Base-by-base conservation (phyloP, 2,329 filamentous ascomycete genomes). In the Akanthomyces lecanii region DNA sequence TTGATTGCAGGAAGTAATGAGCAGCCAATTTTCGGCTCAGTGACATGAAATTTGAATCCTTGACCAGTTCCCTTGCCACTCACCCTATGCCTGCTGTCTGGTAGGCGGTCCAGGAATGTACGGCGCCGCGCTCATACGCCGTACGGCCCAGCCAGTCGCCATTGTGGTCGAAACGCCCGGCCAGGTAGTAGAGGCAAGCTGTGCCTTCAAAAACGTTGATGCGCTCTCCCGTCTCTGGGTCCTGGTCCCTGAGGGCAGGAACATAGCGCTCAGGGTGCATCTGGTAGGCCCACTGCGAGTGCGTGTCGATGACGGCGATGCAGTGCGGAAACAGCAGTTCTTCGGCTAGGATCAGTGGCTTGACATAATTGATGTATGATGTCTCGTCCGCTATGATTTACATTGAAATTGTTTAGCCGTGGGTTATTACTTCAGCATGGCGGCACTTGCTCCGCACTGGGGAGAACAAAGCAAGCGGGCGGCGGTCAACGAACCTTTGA, bases 191-290 rank as follows among this genome's bases (percentile, higher is more conserved):
- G 16, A 77, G 64, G 55, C 74, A 76, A 1, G 74, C 73, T 0
- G 74, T 76, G n/a, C 73, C 66, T 61, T 77, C 75, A 52, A 76
- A 78, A 0, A 76, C 74, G 23, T 66, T 67, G 11, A 72, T 54
- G 3, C 71, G 66, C 61, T 75, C 63, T 6, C 67, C 65, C 6
- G 71, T 72, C 63, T 71, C 68, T 50, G 47, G 47, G 47, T 73
- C 70, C 61, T 64, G 23, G 65, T 76, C 74, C 50, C 69, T 70
- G 4, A 77, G 44, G 6, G 74, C 67, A 1, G 75, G 75, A 1
- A 77, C 74, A 28, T 68, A 68, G 1, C 73, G 70, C 59, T 77
- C 73, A 1, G 75, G 74, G 65, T 77, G 74, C 3, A 77, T 67
- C 2, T 60, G 57, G 55, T 70, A 70, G 63, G 65, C 74, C 74